Base-by-base conservation (phyloP, 1,284 basidiomycete genomes). In the Puccinia novopanici region DNA sequence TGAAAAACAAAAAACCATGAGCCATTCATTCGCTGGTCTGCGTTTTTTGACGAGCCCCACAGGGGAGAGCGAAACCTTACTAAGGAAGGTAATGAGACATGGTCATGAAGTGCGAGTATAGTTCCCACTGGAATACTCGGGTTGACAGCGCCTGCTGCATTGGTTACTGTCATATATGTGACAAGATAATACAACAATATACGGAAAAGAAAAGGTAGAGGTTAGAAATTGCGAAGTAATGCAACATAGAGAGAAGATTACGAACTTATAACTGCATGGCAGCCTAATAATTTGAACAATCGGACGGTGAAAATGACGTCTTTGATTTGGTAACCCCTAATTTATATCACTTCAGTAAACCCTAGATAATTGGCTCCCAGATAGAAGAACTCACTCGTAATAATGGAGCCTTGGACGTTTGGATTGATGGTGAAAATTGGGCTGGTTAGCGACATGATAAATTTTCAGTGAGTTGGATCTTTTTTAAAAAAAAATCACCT, bases 31-130 rank as follows among this genome's bases (percentile, higher is more conserved):
- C 19, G 19, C 74, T 34, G 19, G 34, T 5, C 59, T 71, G n/a
- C n/a, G 30, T 2, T 19, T 55, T 30, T 12, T 1, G 34, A 9
- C 30, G 13, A 59, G 30, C 8, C 34, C 55, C 27, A 59, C 15
- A 30, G 22, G 15, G 74, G 22, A 24, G 17, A 37, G 50, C 34
- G 8, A 50, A 70, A n/a, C 19, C 83, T 83, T 0, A 91, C 89
- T 34, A 94, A 84, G 82, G 91, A 91, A 0, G 93, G 93, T 22
- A 94, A 87, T 0, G 92, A 92, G 67, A 94, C 86, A 84, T 94
- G 93, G 85, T 94, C 93, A 74, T 91, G 91, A 27, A 94, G 87
- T 19, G 91, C 90, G 67, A 94, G 91, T 83, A 94, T 92, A 8
- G 92, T 93, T 83, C 93, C 93, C n/a, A 93, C 91, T 15, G 90